Base-by-base conservation (phyloP, 1,284 basidiomycete species). In the Amylostereum areolatum region DNA sequence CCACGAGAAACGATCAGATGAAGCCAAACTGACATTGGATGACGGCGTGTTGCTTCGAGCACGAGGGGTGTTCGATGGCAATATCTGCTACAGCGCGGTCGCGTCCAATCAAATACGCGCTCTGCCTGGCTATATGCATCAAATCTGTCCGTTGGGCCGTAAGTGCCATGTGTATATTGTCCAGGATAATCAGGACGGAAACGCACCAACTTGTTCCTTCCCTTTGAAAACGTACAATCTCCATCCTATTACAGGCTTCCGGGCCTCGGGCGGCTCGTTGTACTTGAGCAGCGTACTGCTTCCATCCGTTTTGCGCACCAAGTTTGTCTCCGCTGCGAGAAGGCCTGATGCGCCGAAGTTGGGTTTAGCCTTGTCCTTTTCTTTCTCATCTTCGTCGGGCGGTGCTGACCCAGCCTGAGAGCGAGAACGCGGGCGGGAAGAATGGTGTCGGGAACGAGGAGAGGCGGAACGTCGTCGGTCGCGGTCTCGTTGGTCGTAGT, bases 41-140 rank as follows among this genome's bases (percentile, higher is more conserved):
- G 3, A 87, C 97, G 25, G 96, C 95, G 62, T 99, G 97, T 65
- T 99, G 97, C 65, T 99, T 99, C 1, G 96, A 99, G 58, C 91
- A 94, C 4, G 95, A 98, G 1, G 95, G 94, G 64, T 99, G 96
- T 52, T 96, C 93, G 36, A 97, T 71, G 2, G 88, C 78, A 53
- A 99, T 90, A 62, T 99, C 97, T 37, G 85, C 85, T 32, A 96
- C 90, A 24, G 88, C 72, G 28, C 82, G 80, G 63, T 99, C 97
- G 55, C 96, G 75, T 1, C 96, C 97, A 52, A 97, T 78, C 5
- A 99, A 78, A 65, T 98, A 99, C 53, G 90, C 92, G 53, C 93
- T 97, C 67, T 99, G 97, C 28, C 86, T 75, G 57, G 94, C 83
- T 37, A 97, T 89, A 61, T 96, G 93, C 44, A 97, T 75, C 52